Conservation (phyloP, 78 protist species). For the Chrysochromulina parva region DNA sequence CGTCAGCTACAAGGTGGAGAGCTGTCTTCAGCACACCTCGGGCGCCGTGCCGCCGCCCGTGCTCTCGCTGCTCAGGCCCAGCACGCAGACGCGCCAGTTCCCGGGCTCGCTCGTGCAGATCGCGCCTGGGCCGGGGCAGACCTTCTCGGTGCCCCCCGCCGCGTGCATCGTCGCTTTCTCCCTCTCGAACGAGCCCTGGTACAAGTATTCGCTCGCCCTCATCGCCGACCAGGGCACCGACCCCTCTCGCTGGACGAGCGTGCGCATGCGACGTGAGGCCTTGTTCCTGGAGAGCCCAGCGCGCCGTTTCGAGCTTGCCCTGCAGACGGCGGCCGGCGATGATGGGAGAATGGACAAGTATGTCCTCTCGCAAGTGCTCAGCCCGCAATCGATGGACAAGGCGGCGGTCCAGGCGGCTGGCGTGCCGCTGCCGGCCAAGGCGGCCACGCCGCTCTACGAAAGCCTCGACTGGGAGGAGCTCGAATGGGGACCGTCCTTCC, state of each 20-base stretch:
- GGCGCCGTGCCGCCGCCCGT: not conserved
- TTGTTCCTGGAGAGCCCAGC: not conserved
- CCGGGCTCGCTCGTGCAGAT: not conserved
- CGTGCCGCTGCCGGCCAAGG: not conserved
- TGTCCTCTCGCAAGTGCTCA: not conserved
- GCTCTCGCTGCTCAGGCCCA: slow-evolving; percentile 9
- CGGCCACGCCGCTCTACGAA: not conserved
- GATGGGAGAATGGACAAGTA: not conserved
- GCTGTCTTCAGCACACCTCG: not conserved
- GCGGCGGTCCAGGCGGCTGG: not conserved
- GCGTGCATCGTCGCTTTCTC: not conserved
- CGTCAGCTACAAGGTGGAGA: not conserved
- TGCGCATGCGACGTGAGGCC: not conserved
- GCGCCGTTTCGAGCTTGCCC: not conserved
- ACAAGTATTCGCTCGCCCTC: not conserved
- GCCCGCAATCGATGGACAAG: not conserved
- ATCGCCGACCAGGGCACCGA: not conserved
- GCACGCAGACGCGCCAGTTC: not conserved
- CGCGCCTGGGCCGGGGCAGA: not conserved
- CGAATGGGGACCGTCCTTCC: not conserved
- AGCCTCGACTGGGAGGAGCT: slow-evolving; percentile 9
- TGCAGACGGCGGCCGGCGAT: not conserved
- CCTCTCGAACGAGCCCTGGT: slow-evolving; percentile 5
- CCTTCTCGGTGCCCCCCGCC: not conserved
- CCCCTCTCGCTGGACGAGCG: not conserved